These are phyloP conservation scores for Neurospora africana DNA, from an alignment of 495 filamentous ascomycete genomes.

Conservation along the genomic window DNA sequence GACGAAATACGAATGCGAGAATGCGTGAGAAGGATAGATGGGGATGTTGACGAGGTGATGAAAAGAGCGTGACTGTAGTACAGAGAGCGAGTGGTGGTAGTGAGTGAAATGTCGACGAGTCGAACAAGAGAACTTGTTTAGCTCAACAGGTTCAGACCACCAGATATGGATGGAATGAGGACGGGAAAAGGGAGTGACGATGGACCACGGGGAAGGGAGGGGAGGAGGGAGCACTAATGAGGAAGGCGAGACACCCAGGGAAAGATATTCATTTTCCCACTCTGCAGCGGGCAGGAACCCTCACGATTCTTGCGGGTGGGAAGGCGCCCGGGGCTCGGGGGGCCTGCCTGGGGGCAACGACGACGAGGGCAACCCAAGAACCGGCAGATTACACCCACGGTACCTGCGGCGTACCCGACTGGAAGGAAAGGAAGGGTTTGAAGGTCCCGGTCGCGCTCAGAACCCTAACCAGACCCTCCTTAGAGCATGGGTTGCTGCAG, in stretches of 20 bases:
- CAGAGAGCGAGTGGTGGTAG: not conserved
- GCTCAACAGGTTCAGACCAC: not conserved
- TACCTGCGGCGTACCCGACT: not conserved
- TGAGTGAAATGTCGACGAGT: not conserved
- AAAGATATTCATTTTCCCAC: not conserved
- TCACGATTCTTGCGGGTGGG: not conserved
- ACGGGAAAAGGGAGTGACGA: not conserved
- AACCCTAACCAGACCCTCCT: not conserved
- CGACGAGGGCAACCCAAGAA: not conserved
- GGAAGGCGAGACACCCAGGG: not conserved
- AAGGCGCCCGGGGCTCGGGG: not conserved
- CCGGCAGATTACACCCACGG: not conserved
- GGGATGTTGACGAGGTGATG: not conserved
- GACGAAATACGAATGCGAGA: not conserved
- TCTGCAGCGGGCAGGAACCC: not conserved
- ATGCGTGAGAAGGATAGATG: not conserved
- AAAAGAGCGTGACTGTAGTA: not conserved
- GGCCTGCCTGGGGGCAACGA: not conserved
- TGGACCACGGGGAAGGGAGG: not conserved
- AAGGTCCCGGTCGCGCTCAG: not conserved
- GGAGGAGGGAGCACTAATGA: not conserved
- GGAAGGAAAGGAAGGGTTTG: not conserved
- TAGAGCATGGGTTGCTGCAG: not conserved
- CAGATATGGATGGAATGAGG: not conserved
- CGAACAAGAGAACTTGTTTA: not conserved